Base-by-base conservation (phyloP, 2,329 filamentous ascomycete genomes). In the Paraphoma chrysanthemicola region DNA sequence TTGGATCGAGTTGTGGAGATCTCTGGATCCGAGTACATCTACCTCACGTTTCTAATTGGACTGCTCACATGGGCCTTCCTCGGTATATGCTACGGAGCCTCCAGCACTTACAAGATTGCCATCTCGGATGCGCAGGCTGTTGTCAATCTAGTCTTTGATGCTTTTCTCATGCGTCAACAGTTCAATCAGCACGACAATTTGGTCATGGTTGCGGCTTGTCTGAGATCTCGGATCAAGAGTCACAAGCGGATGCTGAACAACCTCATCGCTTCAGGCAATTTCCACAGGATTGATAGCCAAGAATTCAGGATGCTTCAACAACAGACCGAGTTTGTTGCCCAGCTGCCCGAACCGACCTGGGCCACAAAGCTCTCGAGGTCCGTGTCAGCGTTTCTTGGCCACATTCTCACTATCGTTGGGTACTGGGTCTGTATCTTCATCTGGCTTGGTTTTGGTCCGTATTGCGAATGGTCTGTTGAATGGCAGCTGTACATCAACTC, bases 401-500 rank as follows among this genome's bases (percentile, higher is more conserved):
- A 55, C n/a, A 47, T 55, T 14, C 16, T 16, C 16, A 55, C 53
- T 6, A 33, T 45, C 11, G 7, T 44, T 6, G 53, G 42, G 16
- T 55, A 45, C 48, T 55, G 53, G 53, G 14, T 29, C 14, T 55
- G 48, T 29, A 51, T 51, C 2, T 43, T 55, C 17, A 45, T 51
- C 16, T 55, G 48, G 53, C 10, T 55, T 11, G 47, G 47, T 2
- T 55, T 55, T 6, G 53, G 53, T 3, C 42, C 14, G 4, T 55
- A 51, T 28, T 55, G 53, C 28, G 43, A 16, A 16, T 55, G 53
- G 47, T 55, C 53, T 6, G 51, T 28, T 9, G 29, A 12, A 7
- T 55, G 53, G 53, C 48, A 55, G 43, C 42, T 55, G 3, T 51
- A 51, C 29, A 55, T 51, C 53, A 55, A 55, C 8, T 55, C 47